Percentiles rank a stretch among this genome's conserved stretches.
Evolutionary conservation across 2,329 filamentous ascomycete species (phyloP).

Genomic region (Fonsecaea nubica): DNA sequence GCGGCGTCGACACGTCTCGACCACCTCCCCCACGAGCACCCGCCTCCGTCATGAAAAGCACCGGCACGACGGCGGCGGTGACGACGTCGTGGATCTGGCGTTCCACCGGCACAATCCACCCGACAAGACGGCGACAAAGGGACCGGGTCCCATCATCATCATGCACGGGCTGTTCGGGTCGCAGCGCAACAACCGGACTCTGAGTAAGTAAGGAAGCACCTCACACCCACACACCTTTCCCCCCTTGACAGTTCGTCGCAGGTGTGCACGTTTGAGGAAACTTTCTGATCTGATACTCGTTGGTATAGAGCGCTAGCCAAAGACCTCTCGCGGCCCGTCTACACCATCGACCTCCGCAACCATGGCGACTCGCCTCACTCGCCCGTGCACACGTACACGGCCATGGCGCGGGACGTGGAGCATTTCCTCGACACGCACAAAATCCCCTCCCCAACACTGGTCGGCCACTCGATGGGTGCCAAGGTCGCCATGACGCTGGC

Average conservation of each 20-base stretch:
- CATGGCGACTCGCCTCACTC: conserved; percentile 89
- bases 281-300: background rate
- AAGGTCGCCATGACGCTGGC: conserved; percentile 91
- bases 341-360: conserved; percentile 87
- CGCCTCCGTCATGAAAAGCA: conserved; percentile 8
- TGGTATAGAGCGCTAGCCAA: conserved; percentile 73
- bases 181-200: conserved; percentile 83
- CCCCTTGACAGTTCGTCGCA: background rate
- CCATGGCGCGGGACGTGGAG: conserved; percentile 83
- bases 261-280: background rate
- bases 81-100: conserved; percentile 36
- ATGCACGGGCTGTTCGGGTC: conserved; percentile 94
- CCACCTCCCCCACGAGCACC: background rate
- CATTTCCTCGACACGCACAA: conserved; percentile 77
- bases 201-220: conserved; percentile 77
- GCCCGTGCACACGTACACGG: conserved; percentile 75
- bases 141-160: conserved; percentile 73
- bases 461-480: conserved; percentile 96
- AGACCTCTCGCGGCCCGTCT: conserved; percentile 80
- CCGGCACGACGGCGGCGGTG: background rate
- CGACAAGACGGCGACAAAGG: conserved; percentile 29
- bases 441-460: conserved; percentile 72
- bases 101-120: conserved; percentile 39
- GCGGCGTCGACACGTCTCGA: conserved; percentile 31
- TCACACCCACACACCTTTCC: conserved; percentile 4